Base-by-base conservation (phyloP, 371 early-diverging fungal genomes). In the Batrachochytrium dendrobatidis region DNA sequence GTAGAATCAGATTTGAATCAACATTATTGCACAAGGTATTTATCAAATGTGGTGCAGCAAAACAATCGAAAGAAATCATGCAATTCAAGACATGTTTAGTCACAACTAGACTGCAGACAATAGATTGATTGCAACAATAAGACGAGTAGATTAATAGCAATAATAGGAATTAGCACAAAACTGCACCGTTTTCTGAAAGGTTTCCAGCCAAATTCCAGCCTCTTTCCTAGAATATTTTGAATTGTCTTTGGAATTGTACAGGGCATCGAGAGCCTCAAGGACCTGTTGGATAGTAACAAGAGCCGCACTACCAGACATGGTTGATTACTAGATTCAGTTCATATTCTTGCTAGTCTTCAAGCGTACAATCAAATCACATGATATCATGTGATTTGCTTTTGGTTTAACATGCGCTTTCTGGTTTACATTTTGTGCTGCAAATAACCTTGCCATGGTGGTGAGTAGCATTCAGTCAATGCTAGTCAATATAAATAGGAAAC, bases 101-200 rank as follows among this genome's bases (percentile, higher is more conserved):
- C 29, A 18, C 20, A 3, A 22, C 8, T 12, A n/a, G 22, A 10
- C n/a, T n/a, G n/a, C n/a, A n/a, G n/a, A n/a, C n/a, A n/a, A n/a
- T n/a, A n/a, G n/a, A n/a, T n/a, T n/a, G n/a, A n/a, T n/a, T n/a
- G n/a, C n/a, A 3, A 17, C 20, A 50, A 8, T 50, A 5, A 24
- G 18, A 55, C 1, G 31, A 18, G 7, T 5, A 3, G 20, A 8
- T 18, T 32, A 35, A 32, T 2, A 20, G 17, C 56, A 22, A 31
- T 58, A n/a, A 5, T 6, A 8, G 29, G 8, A 34, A n/a, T 15
- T n/a, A n/a, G n/a, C n/a, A n/a, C n/a, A 49, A 70, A 59, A 79
- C n/a, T n/a, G n/a, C n/a, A 90, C 94, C 79, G 86, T 88, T 66
- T 88, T 86, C 71, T 94, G 95, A 69, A 93, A 97, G 52, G 72